Percentiles rank a stretch among this genome's conserved stretches.
Conservation (phyloP, 2,329 filamentous ascomycete species). For the Cercospora brassicicola region DNA sequence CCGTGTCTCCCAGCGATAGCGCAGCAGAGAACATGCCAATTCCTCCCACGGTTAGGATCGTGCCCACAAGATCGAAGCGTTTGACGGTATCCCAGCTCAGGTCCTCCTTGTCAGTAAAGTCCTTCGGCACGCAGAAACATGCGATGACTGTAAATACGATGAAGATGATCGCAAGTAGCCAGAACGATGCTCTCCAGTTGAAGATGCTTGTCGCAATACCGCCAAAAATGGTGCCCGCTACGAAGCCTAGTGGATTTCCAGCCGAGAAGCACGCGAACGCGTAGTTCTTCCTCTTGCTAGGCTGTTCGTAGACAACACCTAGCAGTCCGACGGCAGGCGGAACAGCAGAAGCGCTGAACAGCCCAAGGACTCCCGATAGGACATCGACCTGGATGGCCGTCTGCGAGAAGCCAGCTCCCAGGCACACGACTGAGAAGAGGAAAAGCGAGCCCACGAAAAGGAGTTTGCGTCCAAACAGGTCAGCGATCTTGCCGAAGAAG, state of each 20-base stretch:
- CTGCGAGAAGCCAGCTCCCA: conserved; percentile 61
- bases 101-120: conserved; percentile 50
- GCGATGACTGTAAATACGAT: conserved; percentile 59
- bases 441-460: conserved; percentile 63
- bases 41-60: conserved; percentile 61
- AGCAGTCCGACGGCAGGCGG: conserved; percentile 65
- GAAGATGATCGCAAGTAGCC: conserved; percentile 64
- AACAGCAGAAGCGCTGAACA: conserved; percentile 64
- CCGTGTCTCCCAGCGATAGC: conserved; percentile 57
- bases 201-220: conserved; percentile 63
- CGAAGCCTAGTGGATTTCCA: conserved; percentile 59
- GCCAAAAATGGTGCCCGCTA: conserved; percentile 60
- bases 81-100: conserved; percentile 53
- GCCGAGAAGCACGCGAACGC: conserved; percentile 64
- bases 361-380: conserved; percentile 63
- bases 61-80: conserved; percentile 63
- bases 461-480: conserved; percentile 63
- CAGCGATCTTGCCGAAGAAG: conserved; percentile 65
- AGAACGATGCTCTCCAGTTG: conserved; percentile 64
- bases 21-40: conserved; percentile 65
- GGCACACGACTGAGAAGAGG: conserved; percentile 57
- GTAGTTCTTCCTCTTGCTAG: conserved; percentile 62
- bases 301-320: conserved; percentile 63
- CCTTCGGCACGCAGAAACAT: conserved; percentile 62
- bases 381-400: conserved; percentile 61